Evolutionary conservation across 345 rosid species (phyloP).

Genomic region (Ceriops tagal): DNA sequence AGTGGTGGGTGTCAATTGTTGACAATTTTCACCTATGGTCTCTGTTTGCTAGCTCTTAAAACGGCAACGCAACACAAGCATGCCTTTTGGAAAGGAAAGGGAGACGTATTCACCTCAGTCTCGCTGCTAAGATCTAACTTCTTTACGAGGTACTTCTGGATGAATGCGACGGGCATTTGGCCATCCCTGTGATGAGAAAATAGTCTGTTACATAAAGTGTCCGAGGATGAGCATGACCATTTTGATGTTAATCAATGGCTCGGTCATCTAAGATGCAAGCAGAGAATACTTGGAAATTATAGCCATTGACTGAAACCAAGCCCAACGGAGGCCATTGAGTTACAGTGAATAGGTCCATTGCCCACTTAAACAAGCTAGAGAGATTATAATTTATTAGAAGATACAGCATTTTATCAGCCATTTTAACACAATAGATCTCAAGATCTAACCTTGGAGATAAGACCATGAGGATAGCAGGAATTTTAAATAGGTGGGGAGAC

Average conservation of each 20-base stretch:
- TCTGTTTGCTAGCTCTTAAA: not conserved
- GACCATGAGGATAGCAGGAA: not conserved
- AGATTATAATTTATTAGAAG: too few relatives aligned
- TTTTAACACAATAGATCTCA: not conserved
- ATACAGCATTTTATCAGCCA: not conserved
- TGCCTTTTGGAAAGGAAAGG: not conserved
- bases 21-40: not conserved
- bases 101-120: constrained; percentile 54
- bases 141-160: constrained; percentile 79
- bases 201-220: not conserved
- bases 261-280: not conserved
- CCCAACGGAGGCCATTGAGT: too few relatives aligned
- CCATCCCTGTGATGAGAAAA: constrained; percentile 59
- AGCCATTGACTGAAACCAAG: not conserved
- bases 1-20: not conserved
- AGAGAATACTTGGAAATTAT: not conserved
- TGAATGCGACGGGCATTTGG: constrained; percentile 59
- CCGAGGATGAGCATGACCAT: not conserved
- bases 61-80: not conserved
- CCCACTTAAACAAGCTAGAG: too few relatives aligned
- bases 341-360: too few relatives aligned
- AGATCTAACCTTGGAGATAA: not conserved
- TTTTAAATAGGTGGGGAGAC: not conserved
- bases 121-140: constrained; percentile 68
- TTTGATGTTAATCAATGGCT: not conserved